Evolutionary conservation across 2,329 filamentous ascomycete species (phyloP).

Genomic region (Neopestalotiopsis clavispora): DNA sequence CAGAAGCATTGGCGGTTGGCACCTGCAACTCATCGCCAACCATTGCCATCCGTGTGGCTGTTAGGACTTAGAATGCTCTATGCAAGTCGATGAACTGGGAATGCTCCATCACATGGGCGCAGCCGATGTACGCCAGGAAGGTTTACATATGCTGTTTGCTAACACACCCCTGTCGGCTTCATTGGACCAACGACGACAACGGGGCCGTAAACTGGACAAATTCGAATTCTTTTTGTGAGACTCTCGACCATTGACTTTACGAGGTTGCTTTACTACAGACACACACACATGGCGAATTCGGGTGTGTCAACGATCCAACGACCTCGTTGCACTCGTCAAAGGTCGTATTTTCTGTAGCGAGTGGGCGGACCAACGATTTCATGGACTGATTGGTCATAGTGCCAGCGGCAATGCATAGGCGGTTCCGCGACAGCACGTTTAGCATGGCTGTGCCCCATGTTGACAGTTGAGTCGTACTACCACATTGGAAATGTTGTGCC

Average conservation of each 20-base stretch:
- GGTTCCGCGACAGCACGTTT: constrained; percentile 9
- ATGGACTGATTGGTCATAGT: neutral
- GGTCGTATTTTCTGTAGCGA: neutral
- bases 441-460: constrained; percentile 8
- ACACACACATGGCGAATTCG: no score
- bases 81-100: neutral
- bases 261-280: neutral
- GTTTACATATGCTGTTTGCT: neutral
- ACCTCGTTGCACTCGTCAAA: neutral
- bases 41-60: neutral
- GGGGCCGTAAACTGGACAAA: neutral
- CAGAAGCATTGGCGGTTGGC: neutral
- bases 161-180: neutral
- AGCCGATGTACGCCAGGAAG: neutral
- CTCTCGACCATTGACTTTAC: neutral
- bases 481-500: constrained; percentile 7
- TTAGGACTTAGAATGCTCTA: neutral
- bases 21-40: neutral
- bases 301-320: neutral
- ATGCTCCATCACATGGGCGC: neutral
- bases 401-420: neutral
- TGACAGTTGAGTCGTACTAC: constrained; percentile 8
- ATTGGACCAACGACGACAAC: neutral
- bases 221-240: neutral
- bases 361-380: constrained; percentile 2